A percentile compares a stretch with the other conserved stretches of the same genome.
Conservation (phyloP, 2,329 filamentous ascomycete genomes). For the Stagonosporopsis cucurbitacearum region DNA sequence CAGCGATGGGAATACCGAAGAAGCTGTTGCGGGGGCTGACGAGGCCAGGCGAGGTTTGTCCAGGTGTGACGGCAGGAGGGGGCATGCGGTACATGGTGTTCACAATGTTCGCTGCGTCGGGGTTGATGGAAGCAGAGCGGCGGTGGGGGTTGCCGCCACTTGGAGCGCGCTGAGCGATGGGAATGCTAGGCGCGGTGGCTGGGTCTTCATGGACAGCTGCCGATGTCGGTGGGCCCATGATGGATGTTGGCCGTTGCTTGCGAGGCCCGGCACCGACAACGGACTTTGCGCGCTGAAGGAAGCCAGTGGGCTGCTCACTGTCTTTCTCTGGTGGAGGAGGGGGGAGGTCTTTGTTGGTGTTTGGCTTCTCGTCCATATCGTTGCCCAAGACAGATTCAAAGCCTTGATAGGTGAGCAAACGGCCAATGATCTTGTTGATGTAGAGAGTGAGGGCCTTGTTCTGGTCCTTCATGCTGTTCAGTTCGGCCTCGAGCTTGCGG, state of each 20-base stretch:
- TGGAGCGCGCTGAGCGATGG: constrained; percentile 62
- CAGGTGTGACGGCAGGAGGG: constrained; percentile 45
- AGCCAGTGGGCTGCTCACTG: constrained; percentile 52
- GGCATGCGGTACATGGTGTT: constrained; percentile 89
- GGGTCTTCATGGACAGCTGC: constrained; percentile 62
- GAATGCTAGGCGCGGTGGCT: constrained; percentile 77
- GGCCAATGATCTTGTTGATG: constrained; percentile 99
- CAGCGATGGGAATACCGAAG: constrained; percentile 50
- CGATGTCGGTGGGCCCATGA: constrained; percentile 31
- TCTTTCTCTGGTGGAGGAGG: constrained; percentile 62
- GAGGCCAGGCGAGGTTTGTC: constrained; percentile 56
- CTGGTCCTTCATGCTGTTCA: constrained; percentile 83
- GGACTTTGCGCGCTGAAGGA: constrained; percentile 67
- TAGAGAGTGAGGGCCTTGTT: constrained; percentile 98
- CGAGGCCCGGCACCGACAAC: constrained; percentile 55
- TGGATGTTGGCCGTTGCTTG: constrained; percentile 55
- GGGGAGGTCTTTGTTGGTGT: constrained; percentile 83
- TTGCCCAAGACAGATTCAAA: constrained; percentile 93
- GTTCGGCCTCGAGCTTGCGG: constrained; percentile 76
- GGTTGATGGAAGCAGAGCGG: constrained; percentile 54
- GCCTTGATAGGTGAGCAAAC: constrained; percentile 89
- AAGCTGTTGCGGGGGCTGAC: constrained; percentile 47
- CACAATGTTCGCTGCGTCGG: constrained; percentile 71
- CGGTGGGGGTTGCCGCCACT: constrained; percentile 48
- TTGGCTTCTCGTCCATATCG: constrained; percentile 59